phyloP scores from a whole-genome alignment of 495 filamentous ascomycete genomes.

The Hamigera avellanea region DNA sequence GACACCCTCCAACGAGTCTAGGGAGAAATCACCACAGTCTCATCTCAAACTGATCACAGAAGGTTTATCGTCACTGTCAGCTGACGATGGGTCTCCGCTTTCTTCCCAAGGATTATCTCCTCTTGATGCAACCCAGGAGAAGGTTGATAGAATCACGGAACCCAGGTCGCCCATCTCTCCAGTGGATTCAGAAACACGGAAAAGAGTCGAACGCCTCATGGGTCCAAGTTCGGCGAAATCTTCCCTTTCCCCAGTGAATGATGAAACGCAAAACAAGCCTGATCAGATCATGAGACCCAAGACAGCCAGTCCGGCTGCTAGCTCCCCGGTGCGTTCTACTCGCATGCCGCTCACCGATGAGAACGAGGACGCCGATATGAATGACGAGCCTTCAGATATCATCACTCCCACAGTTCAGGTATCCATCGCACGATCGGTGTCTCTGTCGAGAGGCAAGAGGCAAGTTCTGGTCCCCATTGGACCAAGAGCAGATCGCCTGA shows the following conservation, averaged over 20 bases:
- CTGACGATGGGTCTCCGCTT: slow-evolving; percentile 3
- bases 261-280: background rate
- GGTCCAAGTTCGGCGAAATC: background rate
- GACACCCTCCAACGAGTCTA: background rate
- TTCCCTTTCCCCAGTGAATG: background rate
- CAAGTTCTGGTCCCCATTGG: slow-evolving; percentile 26
- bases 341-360: slow-evolving; percentile 11
- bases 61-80: slow-evolving; percentile 3
- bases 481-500: slow-evolving; percentile 11
- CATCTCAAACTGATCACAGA: slow-evolving; percentile 8
- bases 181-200: slow-evolving; percentile 2
- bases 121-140: slow-evolving; percentile 3
- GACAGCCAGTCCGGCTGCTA: too few relatives aligned
- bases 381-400: slow-evolving; percentile 1
- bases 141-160: slow-evolving; percentile 5
- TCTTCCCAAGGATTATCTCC: slow-evolving; percentile 8
- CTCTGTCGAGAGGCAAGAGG: slow-evolving; percentile 27
- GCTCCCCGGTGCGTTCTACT: slow-evolving; percentile 1
- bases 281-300: background rate
- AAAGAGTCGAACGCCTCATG: slow-evolving; percentile 5
- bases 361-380: slow-evolving; percentile 2
- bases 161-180: slow-evolving; percentile 2
- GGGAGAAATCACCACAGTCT: background rate
- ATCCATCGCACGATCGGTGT: slow-evolving; percentile 30
- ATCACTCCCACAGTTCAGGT: slow-evolving; percentile 22